These are phyloP conservation scores for Forsythia suspensa DNA, from an alignment of 257 asterid genomes.

Conservation along the genomic window DNA sequence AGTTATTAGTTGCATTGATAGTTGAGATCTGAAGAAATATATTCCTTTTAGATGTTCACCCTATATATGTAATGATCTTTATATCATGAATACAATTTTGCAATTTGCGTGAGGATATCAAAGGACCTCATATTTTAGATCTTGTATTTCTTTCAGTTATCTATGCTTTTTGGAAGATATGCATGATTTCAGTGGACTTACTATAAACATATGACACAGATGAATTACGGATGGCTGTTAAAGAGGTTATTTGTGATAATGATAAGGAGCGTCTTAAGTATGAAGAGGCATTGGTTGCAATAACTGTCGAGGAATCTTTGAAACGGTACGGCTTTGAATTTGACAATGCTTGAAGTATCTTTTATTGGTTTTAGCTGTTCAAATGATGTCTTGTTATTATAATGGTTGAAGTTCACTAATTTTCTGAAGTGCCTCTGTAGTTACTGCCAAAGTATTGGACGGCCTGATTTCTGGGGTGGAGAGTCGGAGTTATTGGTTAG, in stretches of 20 bases:
- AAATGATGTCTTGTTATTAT: slow-evolving; percentile 4
- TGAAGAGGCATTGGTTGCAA: slow-evolving; percentile 91
- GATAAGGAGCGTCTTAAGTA: slow-evolving; percentile 54
- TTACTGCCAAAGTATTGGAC: slow-evolving; percentile 87
- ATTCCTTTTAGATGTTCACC: background rate
- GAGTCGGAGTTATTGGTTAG: slow-evolving; percentile 96
- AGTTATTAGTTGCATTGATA: background rate
- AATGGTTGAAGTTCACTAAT: slow-evolving; percentile 16
- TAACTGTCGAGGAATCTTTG: slow-evolving; percentile 83
- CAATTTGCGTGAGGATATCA: slow-evolving; percentile 9
- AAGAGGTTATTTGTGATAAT: slow-evolving; percentile 82
- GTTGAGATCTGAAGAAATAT: background rate
- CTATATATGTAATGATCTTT: background rate
- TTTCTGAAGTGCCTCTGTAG: slow-evolving; percentile 42
- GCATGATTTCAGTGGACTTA: slow-evolving; percentile 15
- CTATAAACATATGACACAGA: slow-evolving; percentile 44
- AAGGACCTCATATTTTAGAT: background rate
- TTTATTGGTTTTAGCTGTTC: background rate
- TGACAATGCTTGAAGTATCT: slow-evolving; percentile 1
- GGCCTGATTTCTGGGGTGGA: slow-evolving; percentile 98
- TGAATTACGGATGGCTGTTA: slow-evolving; percentile 92
- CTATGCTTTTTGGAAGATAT: background rate
- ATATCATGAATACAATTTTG: background rate
- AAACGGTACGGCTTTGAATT: slow-evolving; percentile 62
- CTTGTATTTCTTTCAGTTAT: slow-evolving; percentile 10